phyloP scores from a whole-genome alignment of 805 yeast genomes.

The Metschnikowia drakensbergensis region DNA sequence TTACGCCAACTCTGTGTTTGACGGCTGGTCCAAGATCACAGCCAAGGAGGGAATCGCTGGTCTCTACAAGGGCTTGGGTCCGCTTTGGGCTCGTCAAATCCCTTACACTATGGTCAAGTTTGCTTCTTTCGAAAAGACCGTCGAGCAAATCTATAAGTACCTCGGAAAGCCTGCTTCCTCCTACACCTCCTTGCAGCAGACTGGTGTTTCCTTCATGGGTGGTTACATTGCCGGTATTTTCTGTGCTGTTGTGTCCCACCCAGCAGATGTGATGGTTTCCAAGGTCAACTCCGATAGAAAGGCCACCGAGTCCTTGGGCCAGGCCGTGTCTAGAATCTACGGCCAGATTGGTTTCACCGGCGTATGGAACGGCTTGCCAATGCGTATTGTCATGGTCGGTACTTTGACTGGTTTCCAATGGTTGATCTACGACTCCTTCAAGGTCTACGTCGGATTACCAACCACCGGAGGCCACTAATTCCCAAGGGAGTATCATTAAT shows the following conservation, averaged over 20 bases:
- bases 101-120: constrained; percentile 99
- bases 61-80: constrained; percentile 83
- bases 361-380: constrained; percentile 91
- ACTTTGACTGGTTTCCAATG: constrained; percentile 96
- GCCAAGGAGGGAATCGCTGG: constrained; percentile 69
- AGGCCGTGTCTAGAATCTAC: constrained; percentile 73
- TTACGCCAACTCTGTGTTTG: constrained; percentile 56
- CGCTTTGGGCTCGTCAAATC: constrained; percentile 94
- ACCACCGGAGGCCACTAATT: constrained; percentile 66
- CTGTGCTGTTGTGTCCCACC: constrained; percentile 95
- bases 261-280: constrained; percentile 98
- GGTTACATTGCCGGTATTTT: constrained; percentile 97
- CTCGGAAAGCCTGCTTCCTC: constrained; percentile 71
- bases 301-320: constrained; percentile 61
- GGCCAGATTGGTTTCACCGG: constrained; percentile 82
- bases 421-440: constrained; percentile 94
- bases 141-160: constrained; percentile 67
- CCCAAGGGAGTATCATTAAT: background rate
- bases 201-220: constrained; percentile 91
- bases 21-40: constrained; percentile 63
- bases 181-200: constrained; percentile 72
- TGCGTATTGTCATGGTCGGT: constrained; percentile 95
- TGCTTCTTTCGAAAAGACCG: constrained; percentile 90
- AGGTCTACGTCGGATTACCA: constrained; percentile 91
- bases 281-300: constrained; percentile 74